These are phyloP conservation scores for Camellia japonica DNA, from an alignment of 148 eudicot genomes.

Conservation along the genomic window DNA sequence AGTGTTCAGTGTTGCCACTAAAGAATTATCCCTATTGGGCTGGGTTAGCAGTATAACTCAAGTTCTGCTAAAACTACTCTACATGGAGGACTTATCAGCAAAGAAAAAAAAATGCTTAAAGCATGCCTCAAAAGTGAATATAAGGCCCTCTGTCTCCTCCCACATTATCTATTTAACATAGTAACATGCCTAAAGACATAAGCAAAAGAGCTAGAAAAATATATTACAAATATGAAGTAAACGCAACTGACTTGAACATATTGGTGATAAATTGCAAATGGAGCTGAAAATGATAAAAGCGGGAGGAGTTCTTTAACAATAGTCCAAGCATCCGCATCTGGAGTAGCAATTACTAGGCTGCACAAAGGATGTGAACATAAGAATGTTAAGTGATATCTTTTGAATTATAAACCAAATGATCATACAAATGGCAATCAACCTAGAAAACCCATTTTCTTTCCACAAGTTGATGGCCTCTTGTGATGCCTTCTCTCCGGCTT, in stretches of 20 bases:
- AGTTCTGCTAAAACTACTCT: background rate
- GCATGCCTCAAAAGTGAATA: constrained; percentile 1
- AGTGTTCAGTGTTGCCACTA: background rate
- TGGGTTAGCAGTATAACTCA: background rate
- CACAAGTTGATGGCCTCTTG: constrained; percentile 58
- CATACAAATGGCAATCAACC: constrained; percentile 34
- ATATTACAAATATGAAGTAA: background rate
- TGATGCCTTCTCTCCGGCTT: constrained; percentile 80
- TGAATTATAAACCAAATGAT: background rate
- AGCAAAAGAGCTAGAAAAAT: background rate
- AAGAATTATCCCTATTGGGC: background rate
- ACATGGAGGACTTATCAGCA: background rate
- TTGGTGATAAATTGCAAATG: constrained; percentile 91
- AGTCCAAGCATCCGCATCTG: constrained; percentile 80
- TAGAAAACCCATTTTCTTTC: constrained; percentile 89
- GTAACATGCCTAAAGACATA: background rate
- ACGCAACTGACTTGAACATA: constrained; percentile 62
- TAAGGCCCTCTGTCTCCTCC: background rate
- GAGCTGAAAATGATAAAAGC: constrained; percentile 74
- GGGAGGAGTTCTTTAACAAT: constrained; percentile 72
- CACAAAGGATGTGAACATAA: constrained; percentile 19
- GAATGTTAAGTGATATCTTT: background rate
- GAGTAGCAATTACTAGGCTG: constrained; percentile 86
- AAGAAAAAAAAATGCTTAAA: background rate
- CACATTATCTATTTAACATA: background rate